phyloP scores from a whole-genome alignment of 75 land plant species.

The Pinus albicaulis region DNA sequence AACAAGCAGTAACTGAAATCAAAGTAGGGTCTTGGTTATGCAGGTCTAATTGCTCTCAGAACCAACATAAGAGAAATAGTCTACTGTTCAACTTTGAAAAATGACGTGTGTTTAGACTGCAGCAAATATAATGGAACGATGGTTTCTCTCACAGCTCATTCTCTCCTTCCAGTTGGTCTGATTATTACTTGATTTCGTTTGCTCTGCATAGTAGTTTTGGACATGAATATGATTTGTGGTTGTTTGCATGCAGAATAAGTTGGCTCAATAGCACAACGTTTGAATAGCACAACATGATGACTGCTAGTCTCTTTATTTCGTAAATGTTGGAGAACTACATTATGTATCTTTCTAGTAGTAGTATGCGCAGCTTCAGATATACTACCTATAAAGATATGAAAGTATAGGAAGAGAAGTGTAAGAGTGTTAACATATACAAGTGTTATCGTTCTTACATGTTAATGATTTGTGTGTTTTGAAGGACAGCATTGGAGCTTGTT shows the following conservation, averaged over 20 bases:
- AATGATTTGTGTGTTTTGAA: conserved; percentile 10
- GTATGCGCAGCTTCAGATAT: not conserved
- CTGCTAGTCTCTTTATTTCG: not conserved
- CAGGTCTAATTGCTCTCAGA: too few relatives aligned
- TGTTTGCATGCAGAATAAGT: not conserved
- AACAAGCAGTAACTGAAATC: too few relatives aligned
- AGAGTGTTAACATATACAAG: not conserved
- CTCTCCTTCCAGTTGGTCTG: too few relatives aligned
- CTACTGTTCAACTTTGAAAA: too few relatives aligned
- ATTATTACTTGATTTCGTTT: too few relatives aligned
- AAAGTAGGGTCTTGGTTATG: too few relatives aligned
- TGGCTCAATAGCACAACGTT: not conserved
- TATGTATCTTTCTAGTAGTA: not conserved
- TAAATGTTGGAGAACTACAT: not conserved
- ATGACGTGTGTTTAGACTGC: too few relatives aligned
- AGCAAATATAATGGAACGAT: too few relatives aligned
- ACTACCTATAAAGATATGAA: not conserved
- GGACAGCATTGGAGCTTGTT: conserved; percentile 71
- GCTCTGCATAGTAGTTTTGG: not conserved
- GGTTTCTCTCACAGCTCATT: too few relatives aligned
- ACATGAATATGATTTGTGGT: not conserved
- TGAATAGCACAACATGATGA: not conserved
- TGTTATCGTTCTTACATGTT: not conserved
- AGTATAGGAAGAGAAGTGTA: not conserved
- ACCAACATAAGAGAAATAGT: too few relatives aligned